Conservation (phyloP, 2,329 filamentous ascomycete species). For the Penicillium sclerotigenum region DNA sequence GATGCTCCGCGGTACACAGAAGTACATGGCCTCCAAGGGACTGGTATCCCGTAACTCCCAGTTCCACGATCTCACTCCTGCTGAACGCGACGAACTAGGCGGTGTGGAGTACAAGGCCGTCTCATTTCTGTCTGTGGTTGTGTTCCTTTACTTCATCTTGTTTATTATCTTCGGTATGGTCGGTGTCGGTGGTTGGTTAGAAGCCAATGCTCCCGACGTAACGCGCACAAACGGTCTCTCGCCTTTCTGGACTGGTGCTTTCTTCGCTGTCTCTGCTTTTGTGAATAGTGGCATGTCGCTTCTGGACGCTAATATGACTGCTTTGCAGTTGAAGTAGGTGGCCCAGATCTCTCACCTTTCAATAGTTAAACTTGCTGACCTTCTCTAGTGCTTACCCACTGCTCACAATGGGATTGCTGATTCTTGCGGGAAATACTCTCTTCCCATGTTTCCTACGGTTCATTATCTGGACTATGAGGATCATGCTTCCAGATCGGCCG, state of each 20-base stretch:
- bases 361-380: conserved; percentile 3
- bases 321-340: conserved; percentile 39
- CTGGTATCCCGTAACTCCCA: conserved; percentile 48
- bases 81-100: conserved; percentile 43
- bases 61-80: conserved; percentile 47
- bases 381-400: conserved; percentile 38
- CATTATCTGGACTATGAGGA: conserved; percentile 52
- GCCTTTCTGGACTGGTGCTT: conserved; percentile 48
- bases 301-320: conserved; percentile 53
- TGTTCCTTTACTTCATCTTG: conserved; percentile 47
- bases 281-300: conserved; percentile 55
- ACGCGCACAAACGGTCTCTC: conserved; percentile 48
- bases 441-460: conserved; percentile 63
- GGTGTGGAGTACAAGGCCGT: conserved; percentile 46
- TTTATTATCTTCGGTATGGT: conserved; percentile 48
- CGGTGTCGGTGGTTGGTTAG: conserved; percentile 48
- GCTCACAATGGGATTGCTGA: conserved; percentile 53
- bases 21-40: conserved; percentile 32
- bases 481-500: conserved; percentile 28
- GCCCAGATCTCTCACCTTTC: neutral
- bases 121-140: conserved; percentile 35
- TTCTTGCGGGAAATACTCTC: conserved; percentile 64
- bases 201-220: conserved; percentile 40
- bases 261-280: conserved; percentile 55
- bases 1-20: conserved; percentile 28